Evolutionary conservation across 139 green algal genomes (phyloP), one percentile per base, ranked within the genome.

Genomic region (Diplosphaera chodatii): DNA sequence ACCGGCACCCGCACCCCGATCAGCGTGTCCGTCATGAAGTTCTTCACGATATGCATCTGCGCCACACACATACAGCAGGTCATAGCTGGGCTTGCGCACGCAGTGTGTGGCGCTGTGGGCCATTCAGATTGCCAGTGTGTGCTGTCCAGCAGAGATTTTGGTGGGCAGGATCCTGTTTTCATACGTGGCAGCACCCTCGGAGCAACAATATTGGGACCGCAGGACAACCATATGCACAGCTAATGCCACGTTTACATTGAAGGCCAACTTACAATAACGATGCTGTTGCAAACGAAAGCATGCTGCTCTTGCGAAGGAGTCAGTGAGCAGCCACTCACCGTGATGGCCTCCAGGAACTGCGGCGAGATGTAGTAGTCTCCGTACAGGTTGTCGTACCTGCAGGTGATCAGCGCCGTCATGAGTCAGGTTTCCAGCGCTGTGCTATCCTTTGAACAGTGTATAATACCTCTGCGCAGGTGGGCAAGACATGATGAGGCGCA

Each of bases 331-430:
- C 18, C 33, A 72, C 75, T 56, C 71, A 91, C 83, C 74, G 85
- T 78, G 16, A 93, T 75, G 18, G 74, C 75, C 8, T 94, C 87
- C 77, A 96, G 77, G 80, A 96, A 97, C 2, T 62, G 56, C 0
- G 87, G 91, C 2, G 91, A 81, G 5, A 97, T 79, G 68, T 91
- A 96, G 78, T 96, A 97, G 68, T 96, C 92, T 1, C 89, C 91
- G 3, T 92, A 74, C 20, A 79, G 5, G 68, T 79, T 62, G 55
- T 68, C 32, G 37, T 72, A 74, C 18, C 48, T 59, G 48, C 48
- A 48, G 37, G 37, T 6, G 8, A 48, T 10, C 37, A 48, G 37
- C 37, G 10, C 37, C 37, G 48, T 18, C 48, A 59, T 25, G 13
- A 25, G 13, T n/a, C 8, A 21, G 25, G 16, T n/a, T 21, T 23